These are phyloP conservation scores for Fonsecaea nubica DNA, from an alignment of 2,329 filamentous ascomycete genomes.

Conservation along the genomic window DNA sequence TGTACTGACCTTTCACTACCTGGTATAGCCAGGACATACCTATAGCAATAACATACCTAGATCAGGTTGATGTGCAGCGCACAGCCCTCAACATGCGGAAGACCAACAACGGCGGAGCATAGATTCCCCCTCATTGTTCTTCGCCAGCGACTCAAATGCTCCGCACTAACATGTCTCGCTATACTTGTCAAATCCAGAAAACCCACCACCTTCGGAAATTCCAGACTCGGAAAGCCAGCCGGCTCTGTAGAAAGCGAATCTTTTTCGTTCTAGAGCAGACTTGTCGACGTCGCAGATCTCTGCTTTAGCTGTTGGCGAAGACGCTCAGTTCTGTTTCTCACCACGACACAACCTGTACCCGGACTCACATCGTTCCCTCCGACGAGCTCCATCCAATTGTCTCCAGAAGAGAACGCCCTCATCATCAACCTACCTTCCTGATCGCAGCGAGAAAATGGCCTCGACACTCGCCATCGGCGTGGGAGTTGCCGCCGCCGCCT, in stretches of 20 bases:
- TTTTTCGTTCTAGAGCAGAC: neutral
- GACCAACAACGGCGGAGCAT: neutral
- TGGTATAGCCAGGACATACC: too few relatives aligned
- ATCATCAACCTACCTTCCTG: neutral
- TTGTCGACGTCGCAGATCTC: neutral
- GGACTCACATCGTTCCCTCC: neutral
- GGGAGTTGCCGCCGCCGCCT: slow-evolving; percentile 66
- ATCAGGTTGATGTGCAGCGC: too few relatives aligned
- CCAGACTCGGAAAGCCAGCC: neutral
- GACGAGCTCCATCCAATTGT: neutral
- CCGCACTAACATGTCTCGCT: neutral
- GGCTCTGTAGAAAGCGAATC: slow-evolving; percentile 3
- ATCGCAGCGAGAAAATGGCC: slow-evolving; percentile 45
- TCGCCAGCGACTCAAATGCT: neutral
- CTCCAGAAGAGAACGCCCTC: neutral
- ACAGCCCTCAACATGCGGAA: too few relatives aligned
- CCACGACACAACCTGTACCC: neutral
- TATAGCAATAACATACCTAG: too few relatives aligned
- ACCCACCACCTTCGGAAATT: neutral
- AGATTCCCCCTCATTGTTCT: neutral
- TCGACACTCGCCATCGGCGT: slow-evolving; percentile 53
- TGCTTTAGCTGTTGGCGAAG: neutral
- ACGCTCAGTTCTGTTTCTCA: neutral
- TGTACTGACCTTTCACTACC: too few relatives aligned
- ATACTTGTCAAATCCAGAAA: neutral